Base-by-base conservation (phyloP, 1,139 yeast species). In the Saccharomyces hybrid region DNA sequence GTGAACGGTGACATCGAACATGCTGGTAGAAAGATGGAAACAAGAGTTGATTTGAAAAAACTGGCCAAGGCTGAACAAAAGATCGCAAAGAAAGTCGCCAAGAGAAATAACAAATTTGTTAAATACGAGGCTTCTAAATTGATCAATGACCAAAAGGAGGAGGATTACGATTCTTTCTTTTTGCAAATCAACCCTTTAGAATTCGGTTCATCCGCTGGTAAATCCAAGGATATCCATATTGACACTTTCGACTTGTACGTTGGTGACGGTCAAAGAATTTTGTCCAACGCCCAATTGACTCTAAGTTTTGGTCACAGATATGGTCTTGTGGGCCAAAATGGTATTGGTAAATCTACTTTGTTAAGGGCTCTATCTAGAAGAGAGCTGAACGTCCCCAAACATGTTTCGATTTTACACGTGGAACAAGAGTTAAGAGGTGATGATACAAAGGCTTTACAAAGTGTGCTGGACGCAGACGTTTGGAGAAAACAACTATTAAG, bases 281-380 rank as follows among this genome's bases (percentile, higher is more conserved):
- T 93, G 61, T 84, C 95, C 55, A 95, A 91, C 69, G 88, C 98
- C 25, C 81, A 91, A 25, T 79, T 93, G 60, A 85, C 96, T 0
- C 79, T 93, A 62, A 85, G 96, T 38, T 85, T 85, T 68, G 99
- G 99, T 54, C 89, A 89, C 72, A 81, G 99, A 71, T 93, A 93
- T 64, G 99, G 99, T 82, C 76, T 93, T 56, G 96, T 93, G 49
- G 99, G 99, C 72, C 96, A 91, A 69, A 93, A 93, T 75, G 99
- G 99, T 90, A 90, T 95, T 64, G 99, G 99, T 84, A 93, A 93
- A 70, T 91, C 98, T 47, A 93, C 99, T 0, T 75, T 93, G 55
- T 77, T 93, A 65, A 80, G 89, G 64, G 99, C 99, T 0, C 76
- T 93, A 53, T 85, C 97, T 0, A 82, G 95, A 70, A 85, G 99